Conservation (phyloP, 179 eudicot species). For the Vitellaria paradoxa region DNA sequence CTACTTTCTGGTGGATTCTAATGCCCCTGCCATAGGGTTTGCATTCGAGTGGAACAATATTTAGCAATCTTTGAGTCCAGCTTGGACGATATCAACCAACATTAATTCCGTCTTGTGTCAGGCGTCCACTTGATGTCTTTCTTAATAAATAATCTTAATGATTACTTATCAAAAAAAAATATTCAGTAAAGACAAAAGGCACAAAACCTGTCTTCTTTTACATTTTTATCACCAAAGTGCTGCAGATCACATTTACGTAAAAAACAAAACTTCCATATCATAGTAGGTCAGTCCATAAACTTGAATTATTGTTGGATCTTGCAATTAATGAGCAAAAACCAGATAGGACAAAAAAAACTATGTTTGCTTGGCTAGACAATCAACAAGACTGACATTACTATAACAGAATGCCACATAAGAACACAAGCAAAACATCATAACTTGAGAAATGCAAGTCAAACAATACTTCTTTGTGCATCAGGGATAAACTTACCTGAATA, state of each 20-base stretch:
- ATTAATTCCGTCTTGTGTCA: too few relatives aligned
- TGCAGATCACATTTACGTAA: neutral
- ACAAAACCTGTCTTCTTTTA: neutral
- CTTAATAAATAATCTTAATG: too few relatives aligned
- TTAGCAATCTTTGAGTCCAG: too few relatives aligned
- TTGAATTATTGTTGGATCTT: neutral
- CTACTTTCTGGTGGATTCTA: too few relatives aligned
- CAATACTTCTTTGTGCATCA: neutral
- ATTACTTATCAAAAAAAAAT: too few relatives aligned
- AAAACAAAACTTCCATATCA: neutral
- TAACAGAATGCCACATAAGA: neutral
- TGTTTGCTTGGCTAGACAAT: neutral
- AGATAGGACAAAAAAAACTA: too few relatives aligned
- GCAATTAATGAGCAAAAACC: neutral
- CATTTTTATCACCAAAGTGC: neutral
- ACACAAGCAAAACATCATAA: neutral
- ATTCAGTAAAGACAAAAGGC: too few relatives aligned
- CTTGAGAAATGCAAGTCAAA: neutral
- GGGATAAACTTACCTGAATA: constrained; percentile 55
- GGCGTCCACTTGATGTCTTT: too few relatives aligned
- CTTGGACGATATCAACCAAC: too few relatives aligned
- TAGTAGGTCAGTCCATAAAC: neutral
- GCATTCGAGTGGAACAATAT: too few relatives aligned
- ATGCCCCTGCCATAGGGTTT: too few relatives aligned
- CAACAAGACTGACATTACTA: neutral